Percentiles rank a stretch among this genome's conserved stretches.
Evolutionary conservation across 345 rosid genomes (phyloP).

Genomic region (Lagerstroemia speciosa): DNA sequence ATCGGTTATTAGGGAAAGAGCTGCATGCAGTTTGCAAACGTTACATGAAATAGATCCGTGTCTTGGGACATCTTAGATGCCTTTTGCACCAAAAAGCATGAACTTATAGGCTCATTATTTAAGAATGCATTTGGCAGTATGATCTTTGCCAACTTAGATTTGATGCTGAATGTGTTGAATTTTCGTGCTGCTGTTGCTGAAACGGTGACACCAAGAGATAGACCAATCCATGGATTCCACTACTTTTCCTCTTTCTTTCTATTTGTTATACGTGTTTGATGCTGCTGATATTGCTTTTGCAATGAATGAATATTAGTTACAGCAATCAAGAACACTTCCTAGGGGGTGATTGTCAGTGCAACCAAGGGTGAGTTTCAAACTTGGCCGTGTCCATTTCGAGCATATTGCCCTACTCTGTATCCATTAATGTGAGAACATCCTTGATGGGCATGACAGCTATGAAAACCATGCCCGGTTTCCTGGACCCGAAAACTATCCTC

Average conservation of each 20-base stretch:
- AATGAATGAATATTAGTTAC: neutral
- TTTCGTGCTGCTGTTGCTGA: neutral
- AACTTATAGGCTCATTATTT: constrained; percentile 1
- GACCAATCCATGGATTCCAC: neutral
- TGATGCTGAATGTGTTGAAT: neutral
- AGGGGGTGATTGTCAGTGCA: neutral
- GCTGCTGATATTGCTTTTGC: neutral
- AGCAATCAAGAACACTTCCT: neutral
- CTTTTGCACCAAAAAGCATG: neutral
- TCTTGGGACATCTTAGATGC: neutral
- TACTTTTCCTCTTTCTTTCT: neutral
- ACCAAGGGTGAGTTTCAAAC: neutral
- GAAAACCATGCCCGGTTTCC: too few species aligned
- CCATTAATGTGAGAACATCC: neutral
- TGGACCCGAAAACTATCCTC: too few species aligned
- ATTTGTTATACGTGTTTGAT: too few species aligned
- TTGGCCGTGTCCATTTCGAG: neutral
- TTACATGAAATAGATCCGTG: neutral
- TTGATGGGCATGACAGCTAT: neutral
- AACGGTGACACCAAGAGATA: neutral
- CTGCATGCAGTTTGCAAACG: neutral
- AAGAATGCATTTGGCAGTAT: neutral
- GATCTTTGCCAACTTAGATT: neutral
- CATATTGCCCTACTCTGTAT: neutral
- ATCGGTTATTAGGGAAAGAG: neutral